These are phyloP conservation scores for Priceomyces carsonii DNA, from an alignment of 805 yeast genomes.

Conservation along the genomic window DNA sequence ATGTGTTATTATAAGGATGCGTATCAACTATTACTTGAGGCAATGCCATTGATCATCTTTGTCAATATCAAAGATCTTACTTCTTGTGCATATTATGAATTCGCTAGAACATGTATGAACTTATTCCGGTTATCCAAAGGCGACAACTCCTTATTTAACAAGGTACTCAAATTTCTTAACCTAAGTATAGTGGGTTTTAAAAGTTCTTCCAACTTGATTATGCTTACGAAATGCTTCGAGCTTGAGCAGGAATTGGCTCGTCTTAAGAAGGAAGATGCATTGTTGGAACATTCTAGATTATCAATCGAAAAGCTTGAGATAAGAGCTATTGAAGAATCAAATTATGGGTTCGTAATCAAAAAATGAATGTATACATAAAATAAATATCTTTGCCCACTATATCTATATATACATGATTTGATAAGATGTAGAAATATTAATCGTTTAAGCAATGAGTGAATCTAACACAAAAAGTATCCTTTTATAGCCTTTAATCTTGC, in stretches of 20 bases:
- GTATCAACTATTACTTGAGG: slow-evolving; percentile 34
- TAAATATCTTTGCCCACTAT: background rate
- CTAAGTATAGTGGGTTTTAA: slow-evolving; percentile 47
- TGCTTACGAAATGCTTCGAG: slow-evolving; percentile 40
- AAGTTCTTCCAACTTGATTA: slow-evolving; percentile 34
- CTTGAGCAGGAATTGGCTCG: slow-evolving; percentile 40
- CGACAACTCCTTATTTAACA: slow-evolving; percentile 22
- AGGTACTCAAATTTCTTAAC: slow-evolving; percentile 39
- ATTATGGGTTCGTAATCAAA: slow-evolving; percentile 17
- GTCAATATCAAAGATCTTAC: slow-evolving; percentile 38
- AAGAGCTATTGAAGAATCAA: slow-evolving; percentile 30
- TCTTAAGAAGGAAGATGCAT: slow-evolving; percentile 24
- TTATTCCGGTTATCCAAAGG: slow-evolving; percentile 6
- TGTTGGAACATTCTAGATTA: slow-evolving; percentile 29
- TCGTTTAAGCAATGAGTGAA: background rate
- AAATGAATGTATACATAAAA: slow-evolving; percentile 3
- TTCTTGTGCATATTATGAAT: slow-evolving; percentile 35
- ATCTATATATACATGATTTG: background rate
- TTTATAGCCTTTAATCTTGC: slow-evolving; percentile 2
- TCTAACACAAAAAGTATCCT: background rate
- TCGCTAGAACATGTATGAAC: slow-evolving; percentile 23
- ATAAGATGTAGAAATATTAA: background rate
- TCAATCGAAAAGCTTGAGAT: slow-evolving; percentile 27
- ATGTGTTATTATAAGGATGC: slow-evolving; percentile 47
- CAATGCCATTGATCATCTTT: slow-evolving; percentile 47